phyloP scores from a whole-genome alignment of 768 basidiomycete species.

The Hortiboletus campestris region DNA sequence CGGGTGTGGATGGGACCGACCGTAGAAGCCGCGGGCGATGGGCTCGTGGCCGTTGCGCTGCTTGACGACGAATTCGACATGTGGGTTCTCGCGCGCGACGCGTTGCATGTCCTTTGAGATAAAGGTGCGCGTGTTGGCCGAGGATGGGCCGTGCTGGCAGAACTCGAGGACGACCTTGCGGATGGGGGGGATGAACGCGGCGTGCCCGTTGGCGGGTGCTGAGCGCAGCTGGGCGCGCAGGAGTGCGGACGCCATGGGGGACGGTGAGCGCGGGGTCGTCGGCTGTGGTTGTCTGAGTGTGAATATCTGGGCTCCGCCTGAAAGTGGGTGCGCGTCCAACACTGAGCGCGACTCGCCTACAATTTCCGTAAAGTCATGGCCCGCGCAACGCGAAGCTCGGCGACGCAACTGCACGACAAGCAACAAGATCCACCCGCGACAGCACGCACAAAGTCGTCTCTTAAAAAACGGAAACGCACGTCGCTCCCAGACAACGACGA shows the following conservation, averaged over 20 bases:
- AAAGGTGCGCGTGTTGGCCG: conserved; percentile 66
- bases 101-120: conserved; percentile 59
- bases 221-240: conserved; percentile 52
- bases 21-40: conserved; percentile 79
- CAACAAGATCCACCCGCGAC: conserved; percentile 25
- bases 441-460: conserved; percentile 25
- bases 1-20: conserved; percentile 37
- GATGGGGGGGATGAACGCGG: conserved; percentile 71
- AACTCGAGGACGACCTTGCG: conserved; percentile 88
- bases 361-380: conserved; percentile 52
- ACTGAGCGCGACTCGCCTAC: conserved; percentile 22
- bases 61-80: conserved; percentile 82
- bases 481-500: conserved; percentile 44
- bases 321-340: conserved; percentile 19
- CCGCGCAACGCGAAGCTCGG: conserved; percentile 68
- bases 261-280: background rate
- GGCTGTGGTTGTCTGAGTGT: conserved; percentile 25
- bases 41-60: conserved; percentile 76
- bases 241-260: conserved; percentile 39
- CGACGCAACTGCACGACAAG: conserved; percentile 32
- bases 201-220: conserved; percentile 70
- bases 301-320: conserved; percentile 14
- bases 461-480: conserved; percentile 70
- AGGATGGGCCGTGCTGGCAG: conserved; percentile 81
- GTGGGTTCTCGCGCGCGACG: conserved; percentile 71